Percentiles rank a stretch among this genome's conserved stretches.
Evolutionary conservation across 83 land plant genomes (phyloP).

Genomic region (Picea abies): DNA sequence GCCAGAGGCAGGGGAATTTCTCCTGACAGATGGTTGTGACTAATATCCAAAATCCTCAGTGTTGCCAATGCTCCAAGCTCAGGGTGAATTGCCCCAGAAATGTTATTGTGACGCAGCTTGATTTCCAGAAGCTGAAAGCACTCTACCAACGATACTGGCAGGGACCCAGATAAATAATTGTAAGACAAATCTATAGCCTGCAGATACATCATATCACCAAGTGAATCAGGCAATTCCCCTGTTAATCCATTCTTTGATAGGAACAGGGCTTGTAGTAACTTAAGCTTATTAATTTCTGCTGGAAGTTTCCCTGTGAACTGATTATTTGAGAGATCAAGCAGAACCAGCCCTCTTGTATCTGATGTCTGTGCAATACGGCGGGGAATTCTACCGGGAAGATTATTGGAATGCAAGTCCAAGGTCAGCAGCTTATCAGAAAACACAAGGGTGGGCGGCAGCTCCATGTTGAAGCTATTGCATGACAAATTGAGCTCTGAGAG

Average conservation of each 20-base stretch:
- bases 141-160: conserved; percentile 57
- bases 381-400: conserved; percentile 62
- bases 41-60: conserved; percentile 48
- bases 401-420: conserved; percentile 59
- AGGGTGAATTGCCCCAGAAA: conserved; percentile 57
- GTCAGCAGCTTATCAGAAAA: conserved; percentile 48
- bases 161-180: conserved; percentile 52
- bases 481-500: conserved; percentile 53
- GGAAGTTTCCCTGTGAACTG: conserved; percentile 50
- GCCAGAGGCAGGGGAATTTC: conserved; percentile 71
- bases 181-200: conserved; percentile 64
- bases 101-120: conserved; percentile 55
- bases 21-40: conserved; percentile 57
- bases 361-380: conserved; percentile 29
- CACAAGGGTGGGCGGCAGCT: conserved; percentile 48
- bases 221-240: conserved; percentile 51
- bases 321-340: conserved; percentile 61
- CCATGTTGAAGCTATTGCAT: conserved; percentile 35
- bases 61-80: conserved; percentile 67
- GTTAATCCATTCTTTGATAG: conserved; percentile 52
- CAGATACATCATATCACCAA: conserved; percentile 64
- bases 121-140: conserved; percentile 63
- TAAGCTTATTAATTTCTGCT: conserved; percentile 39
- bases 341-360: conserved; percentile 42
- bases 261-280: conserved; percentile 50